Conservation (phyloP, 441 rosid genomes). For the Gossypium schwendimanii region DNA sequence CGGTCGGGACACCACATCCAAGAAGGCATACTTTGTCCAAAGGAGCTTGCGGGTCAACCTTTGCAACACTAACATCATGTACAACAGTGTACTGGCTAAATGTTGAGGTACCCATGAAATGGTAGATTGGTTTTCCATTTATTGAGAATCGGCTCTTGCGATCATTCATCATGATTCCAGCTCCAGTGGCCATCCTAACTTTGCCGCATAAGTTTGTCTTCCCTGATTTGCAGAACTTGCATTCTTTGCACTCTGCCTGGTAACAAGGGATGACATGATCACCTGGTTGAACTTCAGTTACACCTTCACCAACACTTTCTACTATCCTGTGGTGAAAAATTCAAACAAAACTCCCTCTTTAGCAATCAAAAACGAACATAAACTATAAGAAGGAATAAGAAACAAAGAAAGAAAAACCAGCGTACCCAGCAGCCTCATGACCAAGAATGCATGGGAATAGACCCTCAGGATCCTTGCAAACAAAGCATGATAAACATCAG, state of each 20-base stretch:
- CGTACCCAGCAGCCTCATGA: constrained; percentile 96
- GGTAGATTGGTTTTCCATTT: constrained; percentile 79
- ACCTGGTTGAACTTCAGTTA: constrained; percentile 80
- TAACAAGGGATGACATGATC: constrained; percentile 96
- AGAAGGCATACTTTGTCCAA: constrained; percentile 95
- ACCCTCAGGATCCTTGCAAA: constrained; percentile 87
- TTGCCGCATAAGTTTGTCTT: constrained; percentile 95
- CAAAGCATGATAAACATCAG: constrained; percentile 6
- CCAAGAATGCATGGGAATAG: constrained; percentile 95
- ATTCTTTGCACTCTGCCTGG: constrained; percentile 93
- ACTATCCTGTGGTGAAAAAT: constrained; percentile 50
- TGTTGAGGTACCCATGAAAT: constrained; percentile 94
- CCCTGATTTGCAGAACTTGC: constrained; percentile 94
- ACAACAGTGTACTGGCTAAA: constrained; percentile 46
- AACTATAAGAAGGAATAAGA: background rate
- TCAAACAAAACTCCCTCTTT: background rate
- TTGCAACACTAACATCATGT: constrained; percentile 87
- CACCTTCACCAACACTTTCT: constrained; percentile 97
- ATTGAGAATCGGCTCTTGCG: constrained; percentile 72
- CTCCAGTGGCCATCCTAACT: constrained; percentile 85
- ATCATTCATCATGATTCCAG: constrained; percentile 89
- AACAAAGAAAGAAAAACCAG: background rate
- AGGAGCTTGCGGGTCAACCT: constrained; percentile 82
- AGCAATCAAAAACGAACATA: background rate
- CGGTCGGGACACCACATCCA: constrained; percentile 97